Base-by-base conservation (phyloP, 208 protist species). In the Leishmania arabica region DNA sequence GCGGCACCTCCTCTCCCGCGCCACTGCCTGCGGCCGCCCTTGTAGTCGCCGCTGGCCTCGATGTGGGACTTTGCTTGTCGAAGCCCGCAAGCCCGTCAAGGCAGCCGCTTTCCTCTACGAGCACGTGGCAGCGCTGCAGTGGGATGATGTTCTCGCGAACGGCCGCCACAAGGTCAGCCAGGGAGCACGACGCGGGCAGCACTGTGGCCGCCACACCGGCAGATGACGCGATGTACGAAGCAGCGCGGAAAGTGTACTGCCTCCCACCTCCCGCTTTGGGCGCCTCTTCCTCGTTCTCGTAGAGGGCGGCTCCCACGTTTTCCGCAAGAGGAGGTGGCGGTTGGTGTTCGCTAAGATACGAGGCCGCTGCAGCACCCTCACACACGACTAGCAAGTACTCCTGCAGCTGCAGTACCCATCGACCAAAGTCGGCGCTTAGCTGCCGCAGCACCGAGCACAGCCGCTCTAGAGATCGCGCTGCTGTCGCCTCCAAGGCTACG, bases 381-480 rank as follows among this genome's bases (percentile, higher is more conserved):
- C 72, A 77, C 42, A 83, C 4, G 4, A 53, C 65, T 3, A 79
- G 19, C 3, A 87, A 69, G 47, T 72, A 85, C 64, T 89, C 87
- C 70, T 92, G 88, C 45, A 90, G 49, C 42, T 84, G 65, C 58
- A 95, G 65, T 24, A 91, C 81, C 90, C 90, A 96, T 21, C 83
- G 62, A 40, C 31, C 42, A 62, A 92, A 86, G 56, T 88, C 69
- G 3, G 86, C 80, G 79, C 87, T 71, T 11, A 92, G 66, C 15
- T 72, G 60, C n/a, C 75, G 85, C 54, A 89, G 81, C 21, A 91
- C 80, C 5, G 75, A 66, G 24, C 73, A 45, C 34, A 96, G 82
- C 24, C 90, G 89, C 54, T 31, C 27, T 1, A 96, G 78, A 24
- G 85, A 74, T n/a, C 84, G 69, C 64, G 62, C 71, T 24, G 88